Conservation (phyloP, 768 basidiomycete species). For the Leccinum incarnatum region DNA sequence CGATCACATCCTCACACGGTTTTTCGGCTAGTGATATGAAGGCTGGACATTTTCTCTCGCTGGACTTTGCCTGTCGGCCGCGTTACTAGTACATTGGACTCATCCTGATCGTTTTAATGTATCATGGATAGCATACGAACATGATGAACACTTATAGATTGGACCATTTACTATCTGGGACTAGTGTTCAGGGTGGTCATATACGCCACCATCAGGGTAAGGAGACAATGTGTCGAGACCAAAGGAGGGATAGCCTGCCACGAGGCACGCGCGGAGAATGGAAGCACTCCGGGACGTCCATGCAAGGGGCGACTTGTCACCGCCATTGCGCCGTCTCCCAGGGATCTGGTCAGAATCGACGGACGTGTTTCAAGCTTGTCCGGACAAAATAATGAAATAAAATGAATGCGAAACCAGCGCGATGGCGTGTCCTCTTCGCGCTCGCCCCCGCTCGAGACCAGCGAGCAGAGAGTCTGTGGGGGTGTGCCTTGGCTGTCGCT, state of each 20-base stretch:
- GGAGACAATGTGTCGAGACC: not conserved
- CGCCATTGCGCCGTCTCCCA: constrained; percentile 26
- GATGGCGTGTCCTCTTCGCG: not conserved
- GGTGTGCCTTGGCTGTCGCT: constrained; percentile 13
- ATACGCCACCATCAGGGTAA: not conserved
- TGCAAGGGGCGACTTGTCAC: constrained; percentile 5
- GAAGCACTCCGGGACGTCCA: not conserved
- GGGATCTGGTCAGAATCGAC: constrained; percentile 18
- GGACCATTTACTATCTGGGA: not conserved
- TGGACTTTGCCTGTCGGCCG: not conserved
- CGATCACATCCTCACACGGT: not conserved
- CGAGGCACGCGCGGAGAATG: not conserved
- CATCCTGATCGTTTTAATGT: constrained; percentile 17
- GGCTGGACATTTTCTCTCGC: constrained; percentile 11
- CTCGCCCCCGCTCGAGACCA: not conserved
- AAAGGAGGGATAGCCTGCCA: not conserved
- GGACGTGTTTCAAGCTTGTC: not conserved
- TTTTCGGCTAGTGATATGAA: constrained; percentile 2
- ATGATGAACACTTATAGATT: constrained; percentile 10
- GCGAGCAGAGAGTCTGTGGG: not conserved
- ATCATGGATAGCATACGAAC: constrained; percentile 24
- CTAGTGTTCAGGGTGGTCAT: not conserved
- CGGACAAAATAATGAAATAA: not conserved
- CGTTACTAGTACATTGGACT: constrained; percentile 10
- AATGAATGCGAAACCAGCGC: not conserved